Percentiles rank a stretch among this genome's conserved stretches.
These are phyloP conservation scores for Russula griseocarnosa DNA, from an alignment of 768 basidiomycete genomes.

Conservation along the genomic window DNA sequence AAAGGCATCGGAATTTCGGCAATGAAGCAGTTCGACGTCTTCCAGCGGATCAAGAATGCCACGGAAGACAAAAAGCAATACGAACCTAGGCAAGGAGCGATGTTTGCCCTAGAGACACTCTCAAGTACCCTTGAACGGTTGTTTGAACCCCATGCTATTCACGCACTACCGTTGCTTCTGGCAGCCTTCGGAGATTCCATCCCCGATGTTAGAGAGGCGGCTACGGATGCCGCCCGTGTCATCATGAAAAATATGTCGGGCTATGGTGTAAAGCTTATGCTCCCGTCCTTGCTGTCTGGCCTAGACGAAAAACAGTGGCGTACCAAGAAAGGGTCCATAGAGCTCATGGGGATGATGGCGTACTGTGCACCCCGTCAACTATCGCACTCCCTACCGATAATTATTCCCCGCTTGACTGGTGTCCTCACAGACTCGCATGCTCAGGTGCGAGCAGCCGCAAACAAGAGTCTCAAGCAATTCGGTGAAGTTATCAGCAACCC, in stretches of 20 bases:
- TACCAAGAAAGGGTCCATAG: slow-evolving; percentile 95
- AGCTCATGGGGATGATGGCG: slow-evolving; percentile 96
- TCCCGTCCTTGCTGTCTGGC: slow-evolving; percentile 84
- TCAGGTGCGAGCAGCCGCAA: slow-evolving; percentile 89
- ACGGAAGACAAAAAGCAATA: slow-evolving; percentile 86
- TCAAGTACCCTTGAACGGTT: slow-evolving; percentile 80
- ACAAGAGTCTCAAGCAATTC: slow-evolving; percentile 94
- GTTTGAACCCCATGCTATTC: slow-evolving; percentile 90
- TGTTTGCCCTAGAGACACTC: slow-evolving; percentile 93
- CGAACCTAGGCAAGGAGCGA: slow-evolving; percentile 85
- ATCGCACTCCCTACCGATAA: slow-evolving; percentile 90
- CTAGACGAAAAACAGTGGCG: slow-evolving; percentile 99
- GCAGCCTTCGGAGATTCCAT: slow-evolving; percentile 82
- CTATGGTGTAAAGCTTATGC: slow-evolving; percentile 92
- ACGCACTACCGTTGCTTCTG: slow-evolving; percentile 78
- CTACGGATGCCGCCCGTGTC: slow-evolving; percentile 83
- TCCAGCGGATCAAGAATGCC: slow-evolving; percentile 66
- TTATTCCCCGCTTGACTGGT: slow-evolving; percentile 92
- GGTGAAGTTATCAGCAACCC: slow-evolving; percentile 98
- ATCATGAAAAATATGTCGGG: slow-evolving; percentile 96
- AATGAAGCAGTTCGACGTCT: slow-evolving; percentile 80
- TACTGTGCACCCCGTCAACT: slow-evolving; percentile 95
- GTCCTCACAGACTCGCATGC: slow-evolving; percentile 97
- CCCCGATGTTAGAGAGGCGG: slow-evolving; percentile 88
- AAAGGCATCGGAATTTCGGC: slow-evolving; percentile 85